These are phyloP conservation scores for Delitschia confertaspora DNA, from an alignment of 495 filamentous ascomycete genomes.

Conservation along the genomic window DNA sequence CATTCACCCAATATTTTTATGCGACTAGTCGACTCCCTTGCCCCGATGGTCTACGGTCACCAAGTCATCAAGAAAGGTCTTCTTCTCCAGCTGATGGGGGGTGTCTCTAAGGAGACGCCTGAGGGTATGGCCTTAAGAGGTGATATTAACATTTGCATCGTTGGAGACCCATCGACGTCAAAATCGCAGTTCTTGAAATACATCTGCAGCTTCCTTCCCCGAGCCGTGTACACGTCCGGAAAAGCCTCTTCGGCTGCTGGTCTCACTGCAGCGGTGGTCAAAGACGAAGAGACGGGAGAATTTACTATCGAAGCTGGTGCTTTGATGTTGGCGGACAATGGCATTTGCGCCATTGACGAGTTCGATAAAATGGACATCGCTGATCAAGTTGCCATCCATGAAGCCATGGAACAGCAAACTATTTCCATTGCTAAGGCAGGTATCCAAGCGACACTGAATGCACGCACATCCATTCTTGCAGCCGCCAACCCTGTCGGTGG, in stretches of 20 bases:
- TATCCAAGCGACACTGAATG: slow-evolving; percentile 96
- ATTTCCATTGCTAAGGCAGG: slow-evolving; percentile 99
- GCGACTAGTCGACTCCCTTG: slow-evolving; percentile 88
- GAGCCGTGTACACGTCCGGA: slow-evolving; percentile 94
- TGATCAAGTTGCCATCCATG: slow-evolving; percentile 98
- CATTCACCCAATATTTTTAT: slow-evolving; percentile 92
- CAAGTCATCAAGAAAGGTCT: slow-evolving; percentile 97
- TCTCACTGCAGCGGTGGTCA: slow-evolving; percentile 94
- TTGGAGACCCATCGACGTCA: slow-evolving; percentile 94
- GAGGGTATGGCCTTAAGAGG: slow-evolving; percentile 92
- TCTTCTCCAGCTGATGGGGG: slow-evolving; percentile 84
- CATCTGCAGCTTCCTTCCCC: slow-evolving; percentile 88
- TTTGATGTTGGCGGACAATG: slow-evolving; percentile 94
- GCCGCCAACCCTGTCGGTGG: slow-evolving; percentile 95
- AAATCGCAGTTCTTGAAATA: slow-evolving; percentile 99
- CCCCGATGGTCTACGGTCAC: slow-evolving; percentile 94
- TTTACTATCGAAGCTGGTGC: slow-evolving; percentile 98
- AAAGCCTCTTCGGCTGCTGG: slow-evolving; percentile 97
- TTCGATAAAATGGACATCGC: slow-evolving; percentile 99
- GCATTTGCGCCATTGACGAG: slow-evolving; percentile 97
- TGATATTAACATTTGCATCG: slow-evolving; percentile 98
- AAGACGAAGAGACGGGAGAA: slow-evolving; percentile 96
- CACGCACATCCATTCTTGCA: slow-evolving; percentile 86
- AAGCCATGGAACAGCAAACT: slow-evolving; percentile 99
- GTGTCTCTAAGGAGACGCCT: slow-evolving; percentile 78